Percentiles rank a stretch among this genome's conserved stretches.
Evolutionary conservation across 169 alveolate genomes (phyloP).

Genomic region (Fabrea salina): DNA sequence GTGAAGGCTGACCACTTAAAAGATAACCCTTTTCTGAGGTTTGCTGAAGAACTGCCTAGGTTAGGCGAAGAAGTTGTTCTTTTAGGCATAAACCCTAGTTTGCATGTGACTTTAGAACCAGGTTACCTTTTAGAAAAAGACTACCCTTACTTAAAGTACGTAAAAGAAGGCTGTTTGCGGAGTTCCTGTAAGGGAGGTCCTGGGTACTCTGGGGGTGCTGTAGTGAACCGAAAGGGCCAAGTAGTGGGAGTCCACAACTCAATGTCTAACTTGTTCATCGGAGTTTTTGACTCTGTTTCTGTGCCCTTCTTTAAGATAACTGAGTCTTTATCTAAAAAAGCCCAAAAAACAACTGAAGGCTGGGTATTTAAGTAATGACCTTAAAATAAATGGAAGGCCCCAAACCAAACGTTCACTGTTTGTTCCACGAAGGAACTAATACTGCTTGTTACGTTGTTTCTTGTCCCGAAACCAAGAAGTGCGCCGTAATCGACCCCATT

Average conservation of each 20-base stretch:
- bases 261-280: not conserved
- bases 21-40: not conserved
- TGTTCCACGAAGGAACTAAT: conserved; percentile 15
- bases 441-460: not conserved
- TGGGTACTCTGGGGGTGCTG: conserved; percentile 32
- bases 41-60: not conserved
- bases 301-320: not conserved
- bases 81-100: not conserved
- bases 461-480: not conserved
- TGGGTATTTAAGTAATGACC: conserved; percentile 8
- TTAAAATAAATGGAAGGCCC: too few relatives aligned
- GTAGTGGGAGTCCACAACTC: conserved; percentile 10
- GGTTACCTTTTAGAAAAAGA: not conserved
- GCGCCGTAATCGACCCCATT: not conserved
- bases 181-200: conserved; percentile 21
- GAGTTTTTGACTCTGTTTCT: conserved; percentile 7
- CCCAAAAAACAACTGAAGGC: not conserved
- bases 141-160: not conserved
- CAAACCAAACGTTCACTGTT: not conserved
- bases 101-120: not conserved
- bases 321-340: not conserved
- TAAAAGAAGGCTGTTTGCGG: not conserved
- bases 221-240: not conserved
- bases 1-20: not conserved
- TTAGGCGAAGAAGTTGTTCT: not conserved